Percentiles rank a stretch among this genome's conserved stretches.
These are phyloP conservation scores for Corynascus novoguineensis DNA, from an alignment of 495 filamentous ascomycete species.

Conservation along the genomic window DNA sequence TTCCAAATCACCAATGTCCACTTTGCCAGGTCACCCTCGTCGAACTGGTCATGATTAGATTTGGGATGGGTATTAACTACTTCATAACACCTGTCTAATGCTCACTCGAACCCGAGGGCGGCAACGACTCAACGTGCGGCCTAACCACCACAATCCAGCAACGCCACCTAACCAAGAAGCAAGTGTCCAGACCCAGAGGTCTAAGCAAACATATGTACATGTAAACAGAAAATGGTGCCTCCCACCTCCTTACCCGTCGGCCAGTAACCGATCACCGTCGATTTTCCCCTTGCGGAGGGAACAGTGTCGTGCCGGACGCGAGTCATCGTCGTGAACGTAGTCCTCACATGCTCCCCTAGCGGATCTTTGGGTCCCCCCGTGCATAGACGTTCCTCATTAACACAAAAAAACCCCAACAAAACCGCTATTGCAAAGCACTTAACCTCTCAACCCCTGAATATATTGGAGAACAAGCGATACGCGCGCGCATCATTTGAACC, in stretches of 20 bases:
- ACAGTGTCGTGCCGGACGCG: slow-evolving; percentile 7
- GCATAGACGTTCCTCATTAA: slow-evolving; percentile 21
- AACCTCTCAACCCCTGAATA: slow-evolving; percentile 12
- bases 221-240: slow-evolving; percentile 14
- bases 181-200: slow-evolving; percentile 18
- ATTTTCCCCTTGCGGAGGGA: not conserved
- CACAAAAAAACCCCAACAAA: slow-evolving; percentile 9
- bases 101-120: not conserved
- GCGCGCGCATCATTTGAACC: slow-evolving; percentile 12
- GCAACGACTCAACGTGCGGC: slow-evolving; percentile 16
- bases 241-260: not conserved
- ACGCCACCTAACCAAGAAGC: slow-evolving; percentile 13
- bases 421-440: slow-evolving; percentile 8
- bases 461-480: slow-evolving; percentile 13
- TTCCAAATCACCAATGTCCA: no score
- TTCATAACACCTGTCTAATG: slow-evolving; percentile 14
- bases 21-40: not conserved
- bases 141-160: slow-evolving; percentile 6
- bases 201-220: slow-evolving; percentile 14
- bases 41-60: slow-evolving; percentile 1
- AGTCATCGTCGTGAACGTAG: not conserved
- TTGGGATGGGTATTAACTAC: slow-evolving; percentile 19
- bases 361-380: not conserved
- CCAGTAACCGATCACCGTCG: not conserved
- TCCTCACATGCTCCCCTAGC: not conserved